Evolutionary conservation across 2,329 filamentous ascomycete genomes (phyloP), one percentile per base, ranked within the genome.

Genomic region (Exutisphaerella laricina): DNA sequence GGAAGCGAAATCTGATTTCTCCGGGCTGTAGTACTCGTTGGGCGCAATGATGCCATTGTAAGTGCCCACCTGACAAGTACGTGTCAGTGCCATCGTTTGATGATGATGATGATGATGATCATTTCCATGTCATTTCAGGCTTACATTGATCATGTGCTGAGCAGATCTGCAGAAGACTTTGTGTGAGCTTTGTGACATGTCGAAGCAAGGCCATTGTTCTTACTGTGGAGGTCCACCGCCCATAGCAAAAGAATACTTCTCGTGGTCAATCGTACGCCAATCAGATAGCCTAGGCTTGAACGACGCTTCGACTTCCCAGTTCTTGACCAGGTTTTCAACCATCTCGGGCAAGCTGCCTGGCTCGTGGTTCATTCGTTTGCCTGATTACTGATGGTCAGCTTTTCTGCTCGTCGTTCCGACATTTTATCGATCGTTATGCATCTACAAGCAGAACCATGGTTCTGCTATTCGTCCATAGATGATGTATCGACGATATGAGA

Each of bases 231-330:
- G 68, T 0, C 72, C 74, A 22, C 79, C 79, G 53, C 83, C 83
- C 62, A 84, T 74, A 18, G 77, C 72, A 56, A 84, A 83, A 2
- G 67, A 72, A 67, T 84, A 84, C 21, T 72, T 73, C 5, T 66
- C 58, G 3, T 66, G 69, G 59, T 83, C 77, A 52, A 84, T 72
- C 2, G 81, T 84, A 33, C 80, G 73, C 80, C 80, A 84, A 62
- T 84, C 77, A 3, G 65, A 54, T 7, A 83, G 68, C 12, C 69
- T 56, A 5, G 72, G 72, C 65, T 84, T 84, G 73, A 81, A 83
- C 0, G 78, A 82, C 1, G 81, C 81, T 61, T 84, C 80, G 39
- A 84, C 75, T 61, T 84, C 80, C 81, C 80, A 84, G 60, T 84
- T 84, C 67, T 84, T 84, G 58, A 84, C 80, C 1, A 84, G 72